Percentiles rank a stretch among this genome's conserved stretches.
phyloP scores from a whole-genome alignment of 768 basidiomycete genomes.

The Naganishia randhawae region DNA sequence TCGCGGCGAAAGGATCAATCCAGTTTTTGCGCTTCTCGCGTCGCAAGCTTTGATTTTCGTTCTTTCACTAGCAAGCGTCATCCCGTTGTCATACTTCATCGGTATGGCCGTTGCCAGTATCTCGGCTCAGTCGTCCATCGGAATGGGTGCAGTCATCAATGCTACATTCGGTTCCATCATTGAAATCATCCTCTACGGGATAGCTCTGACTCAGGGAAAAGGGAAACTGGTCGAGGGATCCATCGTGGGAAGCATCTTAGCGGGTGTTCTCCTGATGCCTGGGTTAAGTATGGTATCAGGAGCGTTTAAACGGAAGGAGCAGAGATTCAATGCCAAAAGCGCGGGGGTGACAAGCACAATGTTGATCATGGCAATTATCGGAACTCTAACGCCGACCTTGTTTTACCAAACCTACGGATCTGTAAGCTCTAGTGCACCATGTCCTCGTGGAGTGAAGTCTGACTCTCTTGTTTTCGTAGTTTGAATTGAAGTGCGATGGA shows the following conservation, averaged over 20 bases:
- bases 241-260: conserved; percentile 89
- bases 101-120: conserved; percentile 99
- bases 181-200: conserved; percentile 87
- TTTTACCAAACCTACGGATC: conserved; percentile 98
- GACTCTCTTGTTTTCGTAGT: conserved; percentile 29
- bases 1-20: conserved; percentile 59
- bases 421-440: conserved; percentile 56
- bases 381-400: conserved; percentile 85
- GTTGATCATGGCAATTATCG: conserved; percentile 99
- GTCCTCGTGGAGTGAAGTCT: conserved; percentile 22
- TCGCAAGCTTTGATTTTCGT: conserved; percentile 77
- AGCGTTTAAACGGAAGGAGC: conserved; percentile 84
- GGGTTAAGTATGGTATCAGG: conserved; percentile 92
- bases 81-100: conserved; percentile 97
- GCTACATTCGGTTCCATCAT: conserved; percentile 98
- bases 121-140: conserved; percentile 95
- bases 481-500: conserved; percentile 46
- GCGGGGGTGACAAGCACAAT: conserved; percentile 99
- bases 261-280: conserved; percentile 95
- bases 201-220: conserved; percentile 84
- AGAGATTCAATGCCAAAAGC: conserved; percentile 97
- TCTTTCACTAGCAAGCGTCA: conserved; percentile 79
- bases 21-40: conserved; percentile 64
- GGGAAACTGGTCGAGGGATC: conserved; percentile 94
- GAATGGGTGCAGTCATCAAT: conserved; percentile 99